Evolutionary conservation across 345 rosid species (phyloP).

Genomic region (Citrus medica): DNA sequence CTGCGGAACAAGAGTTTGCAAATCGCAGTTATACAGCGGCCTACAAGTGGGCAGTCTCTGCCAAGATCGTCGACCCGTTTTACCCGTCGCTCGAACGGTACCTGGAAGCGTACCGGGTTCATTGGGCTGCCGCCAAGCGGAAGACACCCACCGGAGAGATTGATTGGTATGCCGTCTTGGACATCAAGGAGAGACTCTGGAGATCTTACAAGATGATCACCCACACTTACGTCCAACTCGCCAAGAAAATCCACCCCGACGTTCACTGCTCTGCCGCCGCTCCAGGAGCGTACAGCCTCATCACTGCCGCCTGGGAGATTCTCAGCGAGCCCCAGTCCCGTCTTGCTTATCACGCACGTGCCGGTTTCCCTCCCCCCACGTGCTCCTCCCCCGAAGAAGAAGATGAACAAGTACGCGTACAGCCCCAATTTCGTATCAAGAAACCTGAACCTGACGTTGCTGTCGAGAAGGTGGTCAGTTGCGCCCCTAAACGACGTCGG

Average conservation of each 20-base stretch:
- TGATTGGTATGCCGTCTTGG: background rate
- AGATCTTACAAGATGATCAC: background rate
- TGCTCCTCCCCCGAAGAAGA: too few species aligned
- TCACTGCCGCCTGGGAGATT: background rate
- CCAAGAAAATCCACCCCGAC: background rate
- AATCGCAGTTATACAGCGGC: background rate
- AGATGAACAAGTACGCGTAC: too few species aligned
- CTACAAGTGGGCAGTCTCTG: background rate
- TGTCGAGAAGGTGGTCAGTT: background rate
- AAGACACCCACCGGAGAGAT: background rate
- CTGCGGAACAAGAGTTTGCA: background rate
- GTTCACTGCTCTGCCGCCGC: background rate
- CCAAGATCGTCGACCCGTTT: background rate
- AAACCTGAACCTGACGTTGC: background rate
- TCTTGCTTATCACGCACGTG: background rate
- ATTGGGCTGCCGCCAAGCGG: background rate
- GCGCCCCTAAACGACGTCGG: background rate
- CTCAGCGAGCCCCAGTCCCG: background rate
- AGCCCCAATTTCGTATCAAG: too few species aligned
- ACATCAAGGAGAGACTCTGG: background rate
- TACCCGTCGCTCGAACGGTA: background rate
- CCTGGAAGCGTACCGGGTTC: background rate
- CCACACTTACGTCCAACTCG: background rate
- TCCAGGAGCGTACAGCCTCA: background rate
- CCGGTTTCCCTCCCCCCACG: background rate